Base-by-base conservation (phyloP, 306 rosid genomes). In the Cercis canadensis region DNA sequence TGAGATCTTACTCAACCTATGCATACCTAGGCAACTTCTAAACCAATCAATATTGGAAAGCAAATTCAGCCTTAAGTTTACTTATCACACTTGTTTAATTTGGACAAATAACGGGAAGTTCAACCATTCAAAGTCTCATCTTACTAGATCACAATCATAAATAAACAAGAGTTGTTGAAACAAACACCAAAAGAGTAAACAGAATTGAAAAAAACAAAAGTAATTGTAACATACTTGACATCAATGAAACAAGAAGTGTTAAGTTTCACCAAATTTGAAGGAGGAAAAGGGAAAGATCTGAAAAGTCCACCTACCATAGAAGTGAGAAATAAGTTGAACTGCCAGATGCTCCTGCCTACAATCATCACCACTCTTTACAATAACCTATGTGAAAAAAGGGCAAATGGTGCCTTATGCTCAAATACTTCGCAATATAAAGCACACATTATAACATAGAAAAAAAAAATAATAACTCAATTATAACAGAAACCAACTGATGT, bases 291-390 rank as follows among this genome's bases (percentile, higher is more conserved):
- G 29, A 72, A 74, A 47, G 19, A 9, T 44, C 24, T 56, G 72
- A 76, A 39, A 75, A 24, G 73, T 63, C 4, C 34, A 52, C 83
- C 67, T 75, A 95, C 99, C 99, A 78, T 91, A 89, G 77, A 95
- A 95, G 85, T 95, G 99, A 72, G 96, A 86, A 75, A 95, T 95
- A 75, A 95, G 99, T 78, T 95, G 99, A 83, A 95, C 99, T 11
- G 99, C 99, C 69, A 95, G 85, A 83, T 95, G 99, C 81, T 95
- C 99, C 83, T 95, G 99, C 86, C 99, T 86, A 84, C 99, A 95
- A 86, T 95, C 99, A 81, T 91, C 97, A 72, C 99, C 99, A 77
- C 99, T 95, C 89, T 95, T 95, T 56, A 95, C 99, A 75, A 95
- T 95, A 66, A 89, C 86, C 99, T 95, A 65, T 54, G 69, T 43